These are phyloP conservation scores for Euphorbia schlechtendalii DNA, from an alignment of 441 rosid species.

Conservation along the genomic window DNA sequence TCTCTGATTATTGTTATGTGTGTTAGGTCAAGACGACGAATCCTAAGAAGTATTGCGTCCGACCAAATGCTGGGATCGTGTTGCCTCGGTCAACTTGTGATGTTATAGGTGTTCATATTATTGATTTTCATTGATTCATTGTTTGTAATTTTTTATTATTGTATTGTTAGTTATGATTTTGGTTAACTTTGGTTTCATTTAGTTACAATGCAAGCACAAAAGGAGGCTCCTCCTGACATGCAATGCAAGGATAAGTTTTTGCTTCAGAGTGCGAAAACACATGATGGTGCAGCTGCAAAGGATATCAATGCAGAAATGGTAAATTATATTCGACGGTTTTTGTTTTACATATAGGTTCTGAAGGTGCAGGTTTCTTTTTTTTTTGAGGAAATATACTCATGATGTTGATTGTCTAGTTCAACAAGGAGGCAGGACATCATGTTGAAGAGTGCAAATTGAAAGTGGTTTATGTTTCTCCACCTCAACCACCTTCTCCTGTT, in stretches of 20 bases:
- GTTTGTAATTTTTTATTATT: neutral
- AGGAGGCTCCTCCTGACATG: conserved; percentile 73
- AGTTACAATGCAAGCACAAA: conserved; percentile 94
- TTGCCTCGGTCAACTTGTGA: conserved; percentile 60
- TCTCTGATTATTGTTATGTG: conserved; percentile 1
- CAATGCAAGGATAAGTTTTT: conserved; percentile 93
- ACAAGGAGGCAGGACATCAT: conserved; percentile 57
- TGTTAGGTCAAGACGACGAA: conserved; percentile 76
- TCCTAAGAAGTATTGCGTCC: conserved; percentile 77
- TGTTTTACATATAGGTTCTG: neutral
- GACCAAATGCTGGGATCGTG: conserved; percentile 76
- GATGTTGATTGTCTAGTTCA: conserved; percentile 37
- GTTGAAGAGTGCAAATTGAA: conserved; percentile 73
- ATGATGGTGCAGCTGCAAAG: conserved; percentile 51
- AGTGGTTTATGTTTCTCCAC: conserved; percentile 63
- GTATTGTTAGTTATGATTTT: neutral
- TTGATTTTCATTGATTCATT: no score
- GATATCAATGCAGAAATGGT: conserved; percentile 70
- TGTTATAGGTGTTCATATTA: conserved; percentile 40
- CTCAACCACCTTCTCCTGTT: conserved; percentile 68
- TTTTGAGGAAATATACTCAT: conserved; percentile 1
- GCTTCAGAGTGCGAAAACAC: conserved; percentile 50
- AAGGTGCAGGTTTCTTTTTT: neutral
- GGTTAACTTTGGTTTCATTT: neutral
- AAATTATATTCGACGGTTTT: neutral